Evolutionary conservation across 352 stramenopile species (phyloP).

Genomic region (Globisporangium parvum): DNA sequence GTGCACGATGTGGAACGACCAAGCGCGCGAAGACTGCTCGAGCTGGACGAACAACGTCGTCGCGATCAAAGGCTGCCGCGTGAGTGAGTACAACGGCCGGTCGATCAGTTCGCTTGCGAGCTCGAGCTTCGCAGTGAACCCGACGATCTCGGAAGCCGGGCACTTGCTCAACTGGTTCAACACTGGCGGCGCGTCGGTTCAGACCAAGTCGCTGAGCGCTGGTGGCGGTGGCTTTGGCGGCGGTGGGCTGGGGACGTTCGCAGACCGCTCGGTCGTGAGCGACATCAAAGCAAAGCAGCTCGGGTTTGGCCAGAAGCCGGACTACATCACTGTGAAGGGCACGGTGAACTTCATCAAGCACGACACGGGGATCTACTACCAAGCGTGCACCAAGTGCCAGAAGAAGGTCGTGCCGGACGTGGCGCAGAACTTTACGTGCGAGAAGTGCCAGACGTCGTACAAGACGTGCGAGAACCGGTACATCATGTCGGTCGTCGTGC

Average conservation of each 20-base stretch:
- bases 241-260: constrained; percentile 73
- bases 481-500: constrained; percentile 92
- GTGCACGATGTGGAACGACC: constrained; percentile 96
- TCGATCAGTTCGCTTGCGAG: constrained; percentile 82
- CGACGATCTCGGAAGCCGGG: constrained; percentile 79
- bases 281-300: constrained; percentile 95
- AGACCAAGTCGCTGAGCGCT: constrained; percentile 74
- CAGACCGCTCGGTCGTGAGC: constrained; percentile 83
- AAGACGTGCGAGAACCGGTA: constrained; percentile 92
- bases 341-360: constrained; percentile 97
- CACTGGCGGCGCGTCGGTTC: constrained; percentile 53
- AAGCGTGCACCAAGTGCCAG: constrained; percentile 85
- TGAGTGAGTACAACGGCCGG: constrained; percentile 93
- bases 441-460: constrained; percentile 95
- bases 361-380: constrained; percentile 85
- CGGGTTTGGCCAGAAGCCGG: constrained; percentile 93
- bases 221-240: constrained; percentile 70
- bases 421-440: constrained; percentile 93
- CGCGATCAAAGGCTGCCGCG: constrained; percentile 93
- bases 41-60: constrained; percentile 90
- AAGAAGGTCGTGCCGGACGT: constrained; percentile 92
- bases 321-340: constrained; percentile 95
- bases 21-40: constrained; percentile 72
- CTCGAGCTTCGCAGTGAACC: constrained; percentile 82
- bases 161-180: constrained; percentile 86